phyloP scores from a whole-genome alignment of 1,139 yeast genomes.

The Suzukiozyma palmioleophila region DNA sequence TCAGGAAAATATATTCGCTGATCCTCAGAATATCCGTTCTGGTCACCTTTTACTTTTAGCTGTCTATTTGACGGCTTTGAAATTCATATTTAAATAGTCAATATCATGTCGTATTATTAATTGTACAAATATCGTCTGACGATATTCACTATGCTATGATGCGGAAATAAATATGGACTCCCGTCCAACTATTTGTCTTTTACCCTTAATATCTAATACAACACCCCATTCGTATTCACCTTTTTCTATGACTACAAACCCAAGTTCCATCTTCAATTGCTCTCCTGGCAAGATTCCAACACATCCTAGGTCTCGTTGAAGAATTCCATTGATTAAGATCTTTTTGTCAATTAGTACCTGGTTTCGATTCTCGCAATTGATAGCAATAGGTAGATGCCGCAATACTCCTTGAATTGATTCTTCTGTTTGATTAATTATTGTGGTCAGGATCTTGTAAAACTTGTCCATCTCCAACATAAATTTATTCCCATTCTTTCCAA shows the following conservation, averaged over 20 bases:
- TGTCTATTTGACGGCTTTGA: neutral
- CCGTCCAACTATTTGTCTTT: conserved; percentile 21
- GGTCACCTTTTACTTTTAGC: neutral
- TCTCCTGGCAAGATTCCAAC: conserved; percentile 40
- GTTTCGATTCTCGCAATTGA: conserved; percentile 12
- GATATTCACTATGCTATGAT: conserved; percentile 10
- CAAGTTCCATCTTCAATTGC: conserved; percentile 36
- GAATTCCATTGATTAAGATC: conserved; percentile 57
- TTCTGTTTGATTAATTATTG: conserved; percentile 41
- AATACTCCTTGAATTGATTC: conserved; percentile 49
- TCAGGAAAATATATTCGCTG: too few relatives aligned
- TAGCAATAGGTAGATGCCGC: conserved; percentile 59
- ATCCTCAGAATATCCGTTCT: too few relatives aligned
- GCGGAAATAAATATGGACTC: conserved; percentile 34
- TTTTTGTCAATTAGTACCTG: conserved; percentile 44
- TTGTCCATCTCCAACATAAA: conserved; percentile 35
- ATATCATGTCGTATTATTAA: neutral
- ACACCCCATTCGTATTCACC: conserved; percentile 84
- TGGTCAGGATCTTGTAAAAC: conserved; percentile 47
- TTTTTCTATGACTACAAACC: conserved; percentile 58
- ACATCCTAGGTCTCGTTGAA: conserved; percentile 49
- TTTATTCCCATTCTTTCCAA: conserved; percentile 16
- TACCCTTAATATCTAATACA: conserved; percentile 48
- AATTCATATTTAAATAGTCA: neutral
- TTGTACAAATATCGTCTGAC: conserved; percentile 6